phyloP scores from a whole-genome alignment of 2,329 filamentous ascomycete species.

The Fusarium sp. region DNA sequence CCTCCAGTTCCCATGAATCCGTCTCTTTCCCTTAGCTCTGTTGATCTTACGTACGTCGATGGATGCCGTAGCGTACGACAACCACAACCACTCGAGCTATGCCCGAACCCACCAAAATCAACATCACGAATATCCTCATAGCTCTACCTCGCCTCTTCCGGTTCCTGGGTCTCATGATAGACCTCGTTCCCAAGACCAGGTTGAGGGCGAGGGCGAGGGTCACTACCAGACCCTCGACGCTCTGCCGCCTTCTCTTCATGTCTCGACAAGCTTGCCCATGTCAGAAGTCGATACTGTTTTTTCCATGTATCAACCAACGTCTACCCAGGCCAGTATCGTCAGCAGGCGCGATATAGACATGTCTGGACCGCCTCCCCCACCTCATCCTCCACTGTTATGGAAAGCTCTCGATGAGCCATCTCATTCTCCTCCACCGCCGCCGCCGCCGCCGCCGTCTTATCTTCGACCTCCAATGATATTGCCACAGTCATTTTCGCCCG shows the following conservation, averaged over 20 bases:
- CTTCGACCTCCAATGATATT: conserved; percentile 20
- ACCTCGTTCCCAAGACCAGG: conserved; percentile 9
- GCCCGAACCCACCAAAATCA: conserved; percentile 20
- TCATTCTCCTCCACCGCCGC: neutral
- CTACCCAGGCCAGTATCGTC: conserved; percentile 46
- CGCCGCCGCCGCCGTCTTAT: conserved; percentile 1
- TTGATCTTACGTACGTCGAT: conserved; percentile 36
- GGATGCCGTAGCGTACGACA: conserved; percentile 38
- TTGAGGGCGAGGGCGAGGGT: conserved; percentile 21
- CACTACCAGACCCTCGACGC: conserved; percentile 29
- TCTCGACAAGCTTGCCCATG: conserved; percentile 41
- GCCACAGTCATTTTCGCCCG: conserved; percentile 9
- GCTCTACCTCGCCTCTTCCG: conserved; percentile 24
- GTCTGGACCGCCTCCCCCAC: conserved; percentile 38
- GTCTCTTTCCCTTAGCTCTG: conserved; percentile 27
- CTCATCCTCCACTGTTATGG: conserved; percentile 24
- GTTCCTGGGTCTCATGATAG: conserved; percentile 34
- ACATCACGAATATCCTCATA: conserved; percentile 16
- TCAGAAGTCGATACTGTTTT: conserved; percentile 47
- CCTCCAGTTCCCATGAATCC: conserved; percentile 35
- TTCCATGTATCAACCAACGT: conserved; percentile 46
- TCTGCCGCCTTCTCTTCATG: conserved; percentile 22
- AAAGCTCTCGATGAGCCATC: conserved; percentile 10
- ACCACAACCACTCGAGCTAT: conserved; percentile 29
- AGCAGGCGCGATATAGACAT: conserved; percentile 45